These are phyloP conservation scores for Setaria italica DNA, from an alignment of 202 grass and related monocot genomes.

Conservation along the genomic window DNA sequence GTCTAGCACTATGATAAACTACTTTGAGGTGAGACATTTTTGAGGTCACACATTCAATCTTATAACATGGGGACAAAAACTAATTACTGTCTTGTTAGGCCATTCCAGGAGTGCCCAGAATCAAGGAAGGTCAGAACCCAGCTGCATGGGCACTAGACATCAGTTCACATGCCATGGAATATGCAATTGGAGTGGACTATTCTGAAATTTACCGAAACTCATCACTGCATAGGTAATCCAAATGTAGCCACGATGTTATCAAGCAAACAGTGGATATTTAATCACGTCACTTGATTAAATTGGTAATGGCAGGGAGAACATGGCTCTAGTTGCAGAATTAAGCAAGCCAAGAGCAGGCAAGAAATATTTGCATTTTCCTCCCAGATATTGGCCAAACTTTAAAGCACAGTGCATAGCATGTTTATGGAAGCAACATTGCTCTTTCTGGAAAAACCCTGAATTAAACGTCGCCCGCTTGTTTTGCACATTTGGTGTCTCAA, in stretches of 20 bases:
- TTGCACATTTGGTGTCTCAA: constrained; percentile 61
- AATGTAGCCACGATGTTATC: not conserved
- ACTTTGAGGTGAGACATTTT: constrained; percentile 73
- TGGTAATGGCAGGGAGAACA: constrained; percentile 60
- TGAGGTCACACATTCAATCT: not conserved
- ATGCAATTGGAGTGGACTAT: constrained; percentile 62
- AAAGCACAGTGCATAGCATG: constrained; percentile 62
- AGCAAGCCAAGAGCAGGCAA: constrained; percentile 19
- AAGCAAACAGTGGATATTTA: not conserved
- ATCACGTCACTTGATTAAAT: not conserved
- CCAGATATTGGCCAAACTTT: constrained; percentile 63
- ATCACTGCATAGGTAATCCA: not conserved
- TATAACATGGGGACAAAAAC: not conserved
- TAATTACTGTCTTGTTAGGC: constrained; percentile 39
- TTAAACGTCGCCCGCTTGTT: constrained; percentile 77
- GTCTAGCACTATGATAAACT: constrained; percentile 75
- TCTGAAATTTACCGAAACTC: constrained; percentile 27
- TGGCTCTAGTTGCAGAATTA: constrained; percentile 64
- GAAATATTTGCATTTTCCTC: constrained; percentile 61
- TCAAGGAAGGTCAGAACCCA: constrained; percentile 72
- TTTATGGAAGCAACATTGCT: constrained; percentile 77
- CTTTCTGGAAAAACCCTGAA: constrained; percentile 92
- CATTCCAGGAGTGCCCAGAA: constrained; percentile 79
- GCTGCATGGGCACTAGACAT: constrained; percentile 81
- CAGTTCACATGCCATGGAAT: constrained; percentile 70